These are phyloP conservation scores for Wickerhamiella qilinensis DNA, from an alignment of 805 yeast species.

Conservation along the genomic window DNA sequence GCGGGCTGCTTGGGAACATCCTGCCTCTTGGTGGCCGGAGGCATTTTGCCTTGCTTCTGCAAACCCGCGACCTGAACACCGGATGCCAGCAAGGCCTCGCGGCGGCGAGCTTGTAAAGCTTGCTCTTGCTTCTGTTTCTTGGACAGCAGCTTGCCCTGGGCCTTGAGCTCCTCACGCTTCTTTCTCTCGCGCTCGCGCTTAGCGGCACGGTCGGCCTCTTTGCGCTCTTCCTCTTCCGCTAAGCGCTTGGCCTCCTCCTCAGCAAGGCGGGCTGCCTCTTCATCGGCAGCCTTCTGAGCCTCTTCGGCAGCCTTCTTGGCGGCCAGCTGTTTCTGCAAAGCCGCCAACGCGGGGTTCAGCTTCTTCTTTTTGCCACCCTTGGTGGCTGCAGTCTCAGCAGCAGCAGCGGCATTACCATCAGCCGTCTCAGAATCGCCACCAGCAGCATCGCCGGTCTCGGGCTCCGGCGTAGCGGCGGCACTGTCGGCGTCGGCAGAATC, in stretches of 20 bases:
- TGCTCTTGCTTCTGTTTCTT: slow-evolving; percentile 93
- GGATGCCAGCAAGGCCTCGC: slow-evolving; percentile 63
- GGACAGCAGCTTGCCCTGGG: slow-evolving; percentile 87
- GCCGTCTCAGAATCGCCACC: slow-evolving; percentile 22
- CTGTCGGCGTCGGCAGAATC: slow-evolving; percentile 16
- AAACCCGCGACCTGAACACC: slow-evolving; percentile 68
- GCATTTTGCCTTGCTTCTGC: slow-evolving; percentile 20
- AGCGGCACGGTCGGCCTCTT: slow-evolving; percentile 35
- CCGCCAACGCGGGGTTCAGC: slow-evolving; percentile 82
- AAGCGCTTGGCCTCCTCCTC: slow-evolving; percentile 33
- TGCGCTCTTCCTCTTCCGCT: slow-evolving; percentile 47
- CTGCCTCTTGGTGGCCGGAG: slow-evolving; percentile 19
- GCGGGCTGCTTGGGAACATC: slow-evolving; percentile 13
- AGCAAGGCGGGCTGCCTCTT: slow-evolving; percentile 39
- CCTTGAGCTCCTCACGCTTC: slow-evolving; percentile 80
- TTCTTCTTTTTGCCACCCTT: slow-evolving; percentile 52
- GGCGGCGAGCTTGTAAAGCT: slow-evolving; percentile 71
- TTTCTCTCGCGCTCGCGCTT: slow-evolving; percentile 80
- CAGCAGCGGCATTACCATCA: slow-evolving; percentile 23
- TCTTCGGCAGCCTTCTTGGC: slow-evolving; percentile 77
- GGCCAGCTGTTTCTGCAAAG: slow-evolving; percentile 78
- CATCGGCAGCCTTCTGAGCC: slow-evolving; percentile 56
- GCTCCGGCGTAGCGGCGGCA: slow-evolving; percentile 31
- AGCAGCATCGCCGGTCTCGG: slow-evolving; percentile 19
- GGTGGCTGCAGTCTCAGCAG: slow-evolving; percentile 23